Evolutionary conservation across 495 filamentous ascomycete genomes (phyloP), one percentile per base, ranked within the genome.

Genomic region (Terfezia boudieri): DNA sequence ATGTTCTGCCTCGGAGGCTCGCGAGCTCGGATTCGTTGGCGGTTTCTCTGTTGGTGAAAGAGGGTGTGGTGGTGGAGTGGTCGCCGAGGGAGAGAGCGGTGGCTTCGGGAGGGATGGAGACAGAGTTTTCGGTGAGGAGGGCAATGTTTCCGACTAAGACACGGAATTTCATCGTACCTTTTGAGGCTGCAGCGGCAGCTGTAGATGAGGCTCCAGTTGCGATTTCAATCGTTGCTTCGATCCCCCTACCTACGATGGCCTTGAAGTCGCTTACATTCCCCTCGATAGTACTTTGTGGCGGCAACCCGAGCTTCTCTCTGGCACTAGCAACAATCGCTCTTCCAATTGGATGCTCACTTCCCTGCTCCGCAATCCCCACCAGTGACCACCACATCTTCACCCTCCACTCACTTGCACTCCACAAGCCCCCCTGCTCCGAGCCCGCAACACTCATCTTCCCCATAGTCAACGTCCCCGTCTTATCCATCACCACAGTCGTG

Each of bases 401-500:
- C 50, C 77, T 77, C 75, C 75, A 79, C 4, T 32, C 26, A 35
- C 81, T 76, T 50, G 75, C 78, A 38, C 73, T 70, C 87, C 87
- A 96, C 0, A 74, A 70, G 22, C 76, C 68, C 37, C 77, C 76
- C 52, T 86, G 71, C 38, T 76, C 76, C 17, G 72, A 69, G 55
- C 81, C 76, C 22, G 84, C 79, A 26, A 96, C 88, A 56, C 74
- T 86, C 90, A 99, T 96, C 66, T 84, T 86, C 0, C 90, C 90
- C 54, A 86, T 78, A 0, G 90, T 99, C 59, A 99, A 71, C 2
- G 90, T 99, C 32, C 90, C 90, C 4, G 90, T 99, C 73, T 99
- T 99, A 70, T 99, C 90, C n/a, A 96, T 79, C n/a, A 99, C 87
- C 46, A 96, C 76, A 55, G 93, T 82, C 14, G 78, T 89, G 61